Conservation (phyloP, 1,284 basidiomycete genomes). For the Ganoderma lingzhi region DNA sequence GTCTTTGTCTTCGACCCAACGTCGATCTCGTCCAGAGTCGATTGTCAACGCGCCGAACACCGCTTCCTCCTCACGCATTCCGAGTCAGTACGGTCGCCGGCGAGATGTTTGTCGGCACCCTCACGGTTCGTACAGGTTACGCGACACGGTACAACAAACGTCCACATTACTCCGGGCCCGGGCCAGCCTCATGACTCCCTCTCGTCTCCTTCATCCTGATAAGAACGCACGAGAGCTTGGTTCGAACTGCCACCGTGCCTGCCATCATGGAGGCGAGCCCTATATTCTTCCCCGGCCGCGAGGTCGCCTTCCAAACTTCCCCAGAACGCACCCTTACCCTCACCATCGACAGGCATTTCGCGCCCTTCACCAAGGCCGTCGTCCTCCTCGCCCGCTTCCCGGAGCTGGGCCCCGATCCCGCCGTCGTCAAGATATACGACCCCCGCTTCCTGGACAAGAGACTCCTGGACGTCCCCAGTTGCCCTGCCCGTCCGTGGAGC, state of each 20-base stretch:
- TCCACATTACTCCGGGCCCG: too few relatives aligned
- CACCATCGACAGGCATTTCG: conserved; percentile 4
- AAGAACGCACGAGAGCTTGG: not conserved
- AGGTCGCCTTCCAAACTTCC: not conserved
- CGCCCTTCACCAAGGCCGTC: conserved; percentile 3
- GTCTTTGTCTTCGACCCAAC: too few relatives aligned
- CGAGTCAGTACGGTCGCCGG: too few relatives aligned
- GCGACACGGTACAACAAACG: too few relatives aligned
- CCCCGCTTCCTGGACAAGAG: conserved; percentile 19
- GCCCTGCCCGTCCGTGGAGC: conserved; percentile 9
- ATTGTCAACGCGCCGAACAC: too few relatives aligned
- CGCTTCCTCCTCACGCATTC: too few relatives aligned
- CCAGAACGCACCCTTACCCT: not conserved
- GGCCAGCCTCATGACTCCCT: too few relatives aligned
- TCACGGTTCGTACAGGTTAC: too few relatives aligned
- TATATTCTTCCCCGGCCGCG: not conserved
- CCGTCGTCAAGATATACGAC: conserved; percentile 26
- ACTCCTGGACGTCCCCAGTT: not conserved
- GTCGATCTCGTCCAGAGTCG: too few relatives aligned
- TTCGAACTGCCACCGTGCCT: not conserved
- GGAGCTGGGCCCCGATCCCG: conserved; percentile 8
- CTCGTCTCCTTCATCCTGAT: too few relatives aligned
- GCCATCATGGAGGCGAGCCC: conserved; percentile 3
- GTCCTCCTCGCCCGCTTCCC: conserved; percentile 8
- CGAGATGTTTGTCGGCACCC: too few relatives aligned